Conservation (phyloP, 176 grass and related monocot genomes). For the Carex scoparia region DNA sequence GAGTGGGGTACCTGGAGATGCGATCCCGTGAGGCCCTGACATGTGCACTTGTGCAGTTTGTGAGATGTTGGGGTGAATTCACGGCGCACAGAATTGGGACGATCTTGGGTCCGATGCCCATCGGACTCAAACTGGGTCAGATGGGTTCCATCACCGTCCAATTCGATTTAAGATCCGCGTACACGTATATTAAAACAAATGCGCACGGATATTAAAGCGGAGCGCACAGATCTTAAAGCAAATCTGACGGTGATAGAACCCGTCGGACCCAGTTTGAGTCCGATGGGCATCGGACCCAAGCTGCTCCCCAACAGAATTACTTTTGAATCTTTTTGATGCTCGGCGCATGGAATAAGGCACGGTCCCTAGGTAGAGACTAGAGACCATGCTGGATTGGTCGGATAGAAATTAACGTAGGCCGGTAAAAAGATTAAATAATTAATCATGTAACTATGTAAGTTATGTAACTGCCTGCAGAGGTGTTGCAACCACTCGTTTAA, state of each 20-base stretch:
- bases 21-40: background rate
- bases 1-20: background rate
- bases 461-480: background rate
- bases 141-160: no score
- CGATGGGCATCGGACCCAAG: no score
- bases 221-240: no score
- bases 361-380: background rate
- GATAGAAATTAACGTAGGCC: background rate
- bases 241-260: no score
- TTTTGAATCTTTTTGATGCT: background rate
- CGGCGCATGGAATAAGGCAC: background rate
- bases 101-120: no score
- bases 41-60: background rate
- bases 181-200: no score
- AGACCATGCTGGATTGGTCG: background rate
- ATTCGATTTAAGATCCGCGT: no score
- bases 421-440: background rate
- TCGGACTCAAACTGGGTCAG: no score
- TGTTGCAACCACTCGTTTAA: background rate
- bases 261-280: no score
- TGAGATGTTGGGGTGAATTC: background rate
- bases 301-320: background rate
- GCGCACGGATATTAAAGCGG: no score
- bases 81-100: background rate
- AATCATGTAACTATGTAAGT: background rate